These are phyloP conservation scores for Pleurotus giganteus DNA, from an alignment of 768 basidiomycete species.

Conservation along the genomic window DNA sequence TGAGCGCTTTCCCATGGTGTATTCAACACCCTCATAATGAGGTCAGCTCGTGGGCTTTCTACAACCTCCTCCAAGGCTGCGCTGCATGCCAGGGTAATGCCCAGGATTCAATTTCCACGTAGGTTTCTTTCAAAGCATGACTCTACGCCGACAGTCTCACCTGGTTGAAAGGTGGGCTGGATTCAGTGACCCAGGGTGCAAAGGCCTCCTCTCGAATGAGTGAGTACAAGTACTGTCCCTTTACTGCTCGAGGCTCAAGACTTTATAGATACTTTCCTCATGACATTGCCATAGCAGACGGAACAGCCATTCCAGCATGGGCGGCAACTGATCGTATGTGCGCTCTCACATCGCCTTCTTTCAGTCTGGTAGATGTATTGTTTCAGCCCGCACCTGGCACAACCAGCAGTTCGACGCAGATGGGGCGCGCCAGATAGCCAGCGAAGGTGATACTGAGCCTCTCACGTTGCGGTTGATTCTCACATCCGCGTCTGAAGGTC, in stretches of 20 bases:
- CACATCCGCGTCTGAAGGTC: not conserved
- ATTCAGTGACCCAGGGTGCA: not conserved
- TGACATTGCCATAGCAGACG: conserved; percentile 6
- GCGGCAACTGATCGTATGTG: conserved; percentile 10
- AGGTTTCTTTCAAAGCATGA: not conserved
- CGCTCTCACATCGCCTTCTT: not conserved
- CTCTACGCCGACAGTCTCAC: not conserved
- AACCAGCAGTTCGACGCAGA: conserved; percentile 3
- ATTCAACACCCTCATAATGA: not conserved
- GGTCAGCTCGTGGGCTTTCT: conserved; percentile 9
- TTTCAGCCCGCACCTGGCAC: conserved; percentile 4
- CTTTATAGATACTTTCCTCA: conserved; percentile 6
- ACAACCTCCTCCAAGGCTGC: conserved; percentile 11
- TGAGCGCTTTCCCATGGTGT: not conserved
- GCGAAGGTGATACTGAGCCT: not conserved
- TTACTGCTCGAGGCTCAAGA: not conserved
- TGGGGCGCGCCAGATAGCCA: not conserved
- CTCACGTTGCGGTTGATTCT: not conserved
- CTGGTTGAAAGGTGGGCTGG: conserved; percentile 2
- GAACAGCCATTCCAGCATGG: conserved; percentile 10
- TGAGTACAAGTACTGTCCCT: not conserved
- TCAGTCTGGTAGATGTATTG: too few species aligned
- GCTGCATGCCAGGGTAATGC: conserved; percentile 3
- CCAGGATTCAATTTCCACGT: not conserved
- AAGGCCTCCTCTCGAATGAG: not conserved